phyloP scores from a whole-genome alignment of 2,329 filamentous ascomycete species.

The Rhinocladiella similis region DNA sequence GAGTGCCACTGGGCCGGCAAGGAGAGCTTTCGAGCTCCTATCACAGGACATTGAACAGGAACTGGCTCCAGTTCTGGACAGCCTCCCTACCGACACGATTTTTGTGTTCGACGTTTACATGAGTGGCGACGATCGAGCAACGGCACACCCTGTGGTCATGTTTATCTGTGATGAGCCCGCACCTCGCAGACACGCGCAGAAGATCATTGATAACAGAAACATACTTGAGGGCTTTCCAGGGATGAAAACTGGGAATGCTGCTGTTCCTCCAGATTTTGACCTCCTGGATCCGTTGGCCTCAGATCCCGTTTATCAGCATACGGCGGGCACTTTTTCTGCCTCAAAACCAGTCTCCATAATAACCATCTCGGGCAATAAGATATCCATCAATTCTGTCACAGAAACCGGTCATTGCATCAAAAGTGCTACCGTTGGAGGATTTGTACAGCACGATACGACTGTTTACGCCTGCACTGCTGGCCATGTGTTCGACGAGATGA shows the following conservation, averaged over 20 bases:
- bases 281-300: not conserved
- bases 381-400: not conserved
- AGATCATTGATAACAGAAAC: not conserved
- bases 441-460: not conserved
- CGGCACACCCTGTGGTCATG: not conserved
- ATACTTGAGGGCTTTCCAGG: not conserved
- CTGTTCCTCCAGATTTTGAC: not conserved
- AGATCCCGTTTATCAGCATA: not conserved
- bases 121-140: not conserved
- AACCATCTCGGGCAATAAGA: not conserved
- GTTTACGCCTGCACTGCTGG: constrained; percentile 1
- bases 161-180: not conserved
- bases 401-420: no score
- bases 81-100: not conserved
- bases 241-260: not conserved
- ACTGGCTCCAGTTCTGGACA: not conserved
- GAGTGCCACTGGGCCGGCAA: constrained; percentile 3
- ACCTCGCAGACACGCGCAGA: not conserved
- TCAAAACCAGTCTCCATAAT: not conserved
- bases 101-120: not conserved
- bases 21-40: not conserved
- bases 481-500: not conserved
- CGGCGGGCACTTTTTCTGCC: not conserved
- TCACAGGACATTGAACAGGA: not conserved
- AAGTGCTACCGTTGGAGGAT: not conserved